Evolutionary conservation across 106 monocot genomes (phyloP).

Genomic region (Apostasia shenzhenica): DNA sequence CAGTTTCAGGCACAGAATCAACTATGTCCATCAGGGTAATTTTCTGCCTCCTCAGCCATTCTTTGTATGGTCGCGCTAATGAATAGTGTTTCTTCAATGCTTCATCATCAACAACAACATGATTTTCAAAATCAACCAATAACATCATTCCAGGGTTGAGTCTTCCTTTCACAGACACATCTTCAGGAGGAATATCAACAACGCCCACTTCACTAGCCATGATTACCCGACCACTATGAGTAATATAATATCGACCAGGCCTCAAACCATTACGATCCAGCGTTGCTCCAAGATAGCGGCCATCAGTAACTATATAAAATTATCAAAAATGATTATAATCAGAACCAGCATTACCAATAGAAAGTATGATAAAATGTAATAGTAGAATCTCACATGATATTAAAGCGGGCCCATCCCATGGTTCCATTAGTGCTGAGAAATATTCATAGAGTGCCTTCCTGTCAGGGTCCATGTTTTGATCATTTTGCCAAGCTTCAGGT

Average conservation of each 20-base stretch:
- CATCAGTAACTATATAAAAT: conserved; percentile 83
- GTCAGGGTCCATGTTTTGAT: conserved; percentile 91
- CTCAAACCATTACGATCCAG: conserved; percentile 95
- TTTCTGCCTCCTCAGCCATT: conserved; percentile 93
- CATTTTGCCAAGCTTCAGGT: conserved; percentile 99
- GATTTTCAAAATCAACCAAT: conserved; percentile 95
- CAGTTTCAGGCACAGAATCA: conserved; percentile 56
- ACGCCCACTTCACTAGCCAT: conserved; percentile 99
- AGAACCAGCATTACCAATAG: not conserved
- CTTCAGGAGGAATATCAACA: conserved; percentile 88
- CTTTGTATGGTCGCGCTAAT: conserved; percentile 74
- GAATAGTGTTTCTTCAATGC: conserved; percentile 94
- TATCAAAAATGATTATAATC: conserved; percentile 2
- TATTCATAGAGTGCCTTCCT: conserved; percentile 93
- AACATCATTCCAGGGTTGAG: conserved; percentile 99
- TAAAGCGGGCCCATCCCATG: conserved; percentile 99
- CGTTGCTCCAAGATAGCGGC: conserved; percentile 96
- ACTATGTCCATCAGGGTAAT: conserved; percentile 66
- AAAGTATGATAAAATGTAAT: not conserved
- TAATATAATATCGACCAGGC: conserved; percentile 93
- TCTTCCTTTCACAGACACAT: conserved; percentile 82
- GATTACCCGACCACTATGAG: conserved; percentile 79
- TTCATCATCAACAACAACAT: conserved; percentile 89
- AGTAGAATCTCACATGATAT: conserved; percentile 69
- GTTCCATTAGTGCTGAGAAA: conserved; percentile 95